Evolutionary conservation across 2,329 filamentous ascomycete species (phyloP).

Genomic region (Ophiostoma sp.): DNA sequence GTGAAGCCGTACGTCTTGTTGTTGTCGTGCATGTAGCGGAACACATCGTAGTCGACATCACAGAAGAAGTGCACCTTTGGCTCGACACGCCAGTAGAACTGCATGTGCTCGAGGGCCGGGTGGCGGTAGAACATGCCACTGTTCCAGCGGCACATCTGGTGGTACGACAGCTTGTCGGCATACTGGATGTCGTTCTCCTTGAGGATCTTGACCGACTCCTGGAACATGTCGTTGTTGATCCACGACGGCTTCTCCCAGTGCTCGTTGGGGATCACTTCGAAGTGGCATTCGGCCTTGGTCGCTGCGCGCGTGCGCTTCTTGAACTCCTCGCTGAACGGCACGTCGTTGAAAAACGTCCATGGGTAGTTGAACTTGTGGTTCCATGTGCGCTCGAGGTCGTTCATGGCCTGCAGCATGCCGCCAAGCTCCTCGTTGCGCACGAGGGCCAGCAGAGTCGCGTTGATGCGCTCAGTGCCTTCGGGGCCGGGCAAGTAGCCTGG

Average conservation of each 20-base stretch:
- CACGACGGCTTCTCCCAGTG: constrained; percentile 90
- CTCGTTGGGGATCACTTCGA: constrained; percentile 85
- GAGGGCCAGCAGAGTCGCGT: constrained; percentile 84
- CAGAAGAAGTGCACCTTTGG: constrained; percentile 99
- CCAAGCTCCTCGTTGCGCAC: constrained; percentile 87
- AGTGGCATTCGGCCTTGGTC: constrained; percentile 83
- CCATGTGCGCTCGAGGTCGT: constrained; percentile 88
- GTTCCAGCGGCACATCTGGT: constrained; percentile 99
- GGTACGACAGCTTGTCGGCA: constrained; percentile 80
- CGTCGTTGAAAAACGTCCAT: constrained; percentile 98
- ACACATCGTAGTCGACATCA: constrained; percentile 96
- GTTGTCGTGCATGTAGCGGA: constrained; percentile 94
- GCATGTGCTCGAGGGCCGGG: constrained; percentile 71
- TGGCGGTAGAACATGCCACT: constrained; percentile 97
- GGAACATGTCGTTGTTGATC: constrained; percentile 84
- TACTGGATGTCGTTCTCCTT: constrained; percentile 86
- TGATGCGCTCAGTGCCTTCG: constrained; percentile 73
- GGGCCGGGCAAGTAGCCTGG: constrained; percentile 73
- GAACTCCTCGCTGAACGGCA: constrained; percentile 89
- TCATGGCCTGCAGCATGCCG: constrained; percentile 82
- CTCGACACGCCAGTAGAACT: constrained; percentile 98
- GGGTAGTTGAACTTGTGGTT: constrained; percentile 99
- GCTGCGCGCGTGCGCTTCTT: constrained; percentile 71
- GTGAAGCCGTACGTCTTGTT: constrained; percentile 99
- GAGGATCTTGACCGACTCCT: constrained; percentile 77